Evolutionary conservation across 371 early-diverging fungal genomes (phyloP), one percentile per base, ranked within the genome.

Genomic region (Mucor piriformis): DNA sequence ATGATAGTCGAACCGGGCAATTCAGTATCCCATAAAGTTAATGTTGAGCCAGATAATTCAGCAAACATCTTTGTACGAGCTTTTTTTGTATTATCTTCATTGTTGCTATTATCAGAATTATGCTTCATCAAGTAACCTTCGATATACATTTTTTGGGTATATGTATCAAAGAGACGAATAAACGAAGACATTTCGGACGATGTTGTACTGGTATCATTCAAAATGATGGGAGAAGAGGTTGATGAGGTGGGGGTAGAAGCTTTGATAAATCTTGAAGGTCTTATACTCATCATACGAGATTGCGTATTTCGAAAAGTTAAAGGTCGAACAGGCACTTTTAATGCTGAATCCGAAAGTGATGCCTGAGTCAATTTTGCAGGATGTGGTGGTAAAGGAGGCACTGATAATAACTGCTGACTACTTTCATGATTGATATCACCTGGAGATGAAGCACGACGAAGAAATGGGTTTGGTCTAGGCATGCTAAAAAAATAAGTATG

Each of bases 31-130:
- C 89, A 90, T 21, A 91, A 76, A 20, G 81, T 75, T 15, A 91
- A 63, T 7, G 78, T 73, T 4, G 89, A 76, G 1, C 92, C 92
- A 48, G 74, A 76, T 32, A 89, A 55, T 73, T 90, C 90, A 2
- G 83, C 87, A 71, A 88, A 91, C 74, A 83, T 87, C 40, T 81
- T 77, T 40, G 82, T 83, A 74, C 88, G 84, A 27, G 76, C 62
- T 47, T 78, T 77, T 59, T 72, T 66, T 63, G 67, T 6, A n/a
- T 56, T 33, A 3, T 21, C 21, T 8, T 3, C 6, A 13, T 4
- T 38, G n/a, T 38, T 47, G 29, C 29, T 29, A 29, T 29, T 29
- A 29, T 29, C 29, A 6, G 29, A 29, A 56, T 87, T 83, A 66
- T 87, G 79, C 54, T 79, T 86, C 72, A 77, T 76, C 10, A 91